phyloP scores from a whole-genome alignment of 1,284 basidiomycete species.

The Leccinum pseudoinsigne region DNA sequence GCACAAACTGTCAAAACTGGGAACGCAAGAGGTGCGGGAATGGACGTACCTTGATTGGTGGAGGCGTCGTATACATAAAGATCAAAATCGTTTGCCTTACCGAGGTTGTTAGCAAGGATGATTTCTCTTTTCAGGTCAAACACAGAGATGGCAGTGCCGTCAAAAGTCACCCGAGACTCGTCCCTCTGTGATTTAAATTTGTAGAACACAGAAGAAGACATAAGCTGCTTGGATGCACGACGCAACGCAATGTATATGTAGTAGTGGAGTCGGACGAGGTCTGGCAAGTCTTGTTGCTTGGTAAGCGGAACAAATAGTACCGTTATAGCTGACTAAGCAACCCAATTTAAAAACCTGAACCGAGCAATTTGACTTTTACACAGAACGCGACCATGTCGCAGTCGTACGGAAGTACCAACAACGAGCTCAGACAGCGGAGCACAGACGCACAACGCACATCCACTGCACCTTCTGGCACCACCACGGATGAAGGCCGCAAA shows the following conservation, averaged over 20 bases:
- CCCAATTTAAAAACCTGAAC: slow-evolving; percentile 11
- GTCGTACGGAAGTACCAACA: slow-evolving; percentile 27
- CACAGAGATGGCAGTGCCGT: slow-evolving; percentile 97
- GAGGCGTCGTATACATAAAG: slow-evolving; percentile 83
- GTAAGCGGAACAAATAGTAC: slow-evolving; percentile 5
- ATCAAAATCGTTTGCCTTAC: slow-evolving; percentile 97
- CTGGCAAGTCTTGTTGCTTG: background rate
- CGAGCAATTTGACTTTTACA: slow-evolving; percentile 16
- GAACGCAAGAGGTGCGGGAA: background rate
- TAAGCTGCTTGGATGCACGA: slow-evolving; percentile 36
- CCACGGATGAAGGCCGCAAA: slow-evolving; percentile 35
- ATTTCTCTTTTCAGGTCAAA: slow-evolving; percentile 99
- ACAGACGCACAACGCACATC: slow-evolving; percentile 11
- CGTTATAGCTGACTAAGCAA: slow-evolving; percentile 21
- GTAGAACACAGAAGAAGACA: slow-evolving; percentile 97
- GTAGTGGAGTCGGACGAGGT: slow-evolving; percentile 1
- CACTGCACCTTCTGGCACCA: slow-evolving; percentile 8
- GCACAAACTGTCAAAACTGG: background rate
- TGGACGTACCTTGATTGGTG: slow-evolving; percentile 81
- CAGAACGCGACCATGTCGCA: slow-evolving; percentile 24
- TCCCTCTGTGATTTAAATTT: slow-evolving; percentile 95
- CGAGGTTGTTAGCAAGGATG: slow-evolving; percentile 93
- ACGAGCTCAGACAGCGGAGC: slow-evolving; percentile 29
- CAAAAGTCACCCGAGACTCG: slow-evolving; percentile 95
- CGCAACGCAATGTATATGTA: slow-evolving; percentile 15